Conservation (phyloP, 2,329 filamentous ascomycete species). For the Monilinia fructigena region DNA sequence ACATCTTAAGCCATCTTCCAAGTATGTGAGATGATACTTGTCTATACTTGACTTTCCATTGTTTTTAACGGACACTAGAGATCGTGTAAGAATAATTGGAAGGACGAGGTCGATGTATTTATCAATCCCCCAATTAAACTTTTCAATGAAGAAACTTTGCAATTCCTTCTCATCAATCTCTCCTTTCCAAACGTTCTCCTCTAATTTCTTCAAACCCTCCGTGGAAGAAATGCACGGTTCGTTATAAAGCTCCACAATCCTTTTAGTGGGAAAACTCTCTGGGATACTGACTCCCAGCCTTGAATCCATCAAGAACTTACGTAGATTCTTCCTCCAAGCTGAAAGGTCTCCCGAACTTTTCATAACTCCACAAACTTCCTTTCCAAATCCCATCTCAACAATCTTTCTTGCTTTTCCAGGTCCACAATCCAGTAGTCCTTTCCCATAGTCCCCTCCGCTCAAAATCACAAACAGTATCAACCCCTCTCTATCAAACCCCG, state of each 20-base stretch:
- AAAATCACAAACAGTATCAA: conserved; percentile 19
- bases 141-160: conserved; percentile 23
- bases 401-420: background rate
- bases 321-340: conserved; percentile 18
- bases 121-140: conserved; percentile 26
- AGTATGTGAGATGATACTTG: conserved; percentile 6
- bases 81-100: conserved; percentile 23
- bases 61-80: conserved; percentile 3
- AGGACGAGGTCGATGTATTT: conserved; percentile 24
- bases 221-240: conserved; percentile 21
- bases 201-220: conserved; percentile 4
- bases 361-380: background rate
- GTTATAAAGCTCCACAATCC: conserved; percentile 23
- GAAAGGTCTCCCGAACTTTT: background rate
- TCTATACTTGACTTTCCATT: background rate
- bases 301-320: conserved; percentile 6
- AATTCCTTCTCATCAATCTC: conserved; percentile 20
- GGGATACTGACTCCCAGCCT: conserved; percentile 20
- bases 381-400: background rate
- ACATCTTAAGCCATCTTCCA: background rate
- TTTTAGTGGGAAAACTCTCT: conserved; percentile 19
- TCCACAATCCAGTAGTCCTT: conserved; percentile 4
- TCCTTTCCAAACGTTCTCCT: background rate
- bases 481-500: conserved; percentile 16
- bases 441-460: conserved; percentile 12